Evolutionary conservation across 202 grass and related monocot species (phyloP).

Genomic region (Panicum hallii): DNA sequence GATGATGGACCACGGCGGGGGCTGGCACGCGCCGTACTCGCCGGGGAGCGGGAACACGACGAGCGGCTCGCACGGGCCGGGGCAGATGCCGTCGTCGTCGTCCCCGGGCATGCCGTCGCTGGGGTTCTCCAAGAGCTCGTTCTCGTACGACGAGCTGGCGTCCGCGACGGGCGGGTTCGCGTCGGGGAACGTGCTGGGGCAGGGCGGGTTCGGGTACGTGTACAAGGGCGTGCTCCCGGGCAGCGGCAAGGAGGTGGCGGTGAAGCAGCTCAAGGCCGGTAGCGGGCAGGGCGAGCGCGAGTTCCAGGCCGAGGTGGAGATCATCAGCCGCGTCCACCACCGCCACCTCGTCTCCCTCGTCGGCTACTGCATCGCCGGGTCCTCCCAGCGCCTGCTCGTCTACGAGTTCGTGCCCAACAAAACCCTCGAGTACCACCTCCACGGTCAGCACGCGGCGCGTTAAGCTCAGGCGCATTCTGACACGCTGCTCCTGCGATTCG

Average conservation of each 20-base stretch:
- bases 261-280: slow-evolving; percentile 89
- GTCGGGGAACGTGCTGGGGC: slow-evolving; percentile 69
- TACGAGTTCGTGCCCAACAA: slow-evolving; percentile 90
- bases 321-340: slow-evolving; percentile 97
- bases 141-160: slow-evolving; percentile 86
- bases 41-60: slow-evolving; percentile 52
- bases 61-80: slow-evolving; percentile 49
- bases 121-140: slow-evolving; percentile 74
- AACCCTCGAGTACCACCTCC: slow-evolving; percentile 82
- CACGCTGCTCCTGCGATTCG: background rate
- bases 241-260: slow-evolving; percentile 76
- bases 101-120: slow-evolving; percentile 44
- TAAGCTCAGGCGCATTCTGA: no score
- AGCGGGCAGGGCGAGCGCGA: slow-evolving; percentile 85
- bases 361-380: slow-evolving; percentile 71
- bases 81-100: slow-evolving; percentile 30
- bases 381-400: slow-evolving; percentile 73
- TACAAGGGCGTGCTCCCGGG: slow-evolving; percentile 73
- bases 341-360: slow-evolving; percentile 89
- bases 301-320: slow-evolving; percentile 92
- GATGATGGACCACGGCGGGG: slow-evolving; percentile 38
- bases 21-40: slow-evolving; percentile 41
- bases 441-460: slow-evolving; percentile 42
- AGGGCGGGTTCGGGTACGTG: slow-evolving; percentile 92
- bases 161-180: slow-evolving; percentile 69